phyloP scores from a whole-genome alignment of 23 red algal species.

The Pyropia yezoensis region DNA sequence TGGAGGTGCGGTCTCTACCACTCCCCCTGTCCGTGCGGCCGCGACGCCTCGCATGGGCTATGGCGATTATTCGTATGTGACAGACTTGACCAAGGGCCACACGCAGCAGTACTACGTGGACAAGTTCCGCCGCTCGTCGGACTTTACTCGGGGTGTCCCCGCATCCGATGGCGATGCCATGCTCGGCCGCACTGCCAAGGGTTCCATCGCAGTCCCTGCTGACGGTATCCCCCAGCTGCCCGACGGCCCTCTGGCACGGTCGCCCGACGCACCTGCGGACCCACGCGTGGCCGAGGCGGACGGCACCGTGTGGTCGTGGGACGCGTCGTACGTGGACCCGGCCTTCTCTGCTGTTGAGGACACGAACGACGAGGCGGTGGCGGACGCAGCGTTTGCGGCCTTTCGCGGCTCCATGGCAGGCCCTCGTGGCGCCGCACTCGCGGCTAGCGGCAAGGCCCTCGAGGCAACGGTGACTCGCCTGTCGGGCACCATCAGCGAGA shows the following conservation, averaged over 20 bases:
- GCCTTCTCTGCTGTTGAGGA: constrained; percentile 22
- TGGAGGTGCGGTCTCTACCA: neutral
- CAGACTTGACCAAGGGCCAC: constrained; percentile 60
- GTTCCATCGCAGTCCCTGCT: constrained; percentile 32
- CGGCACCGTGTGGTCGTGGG: constrained; percentile 44
- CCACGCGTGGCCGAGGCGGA: constrained; percentile 56
- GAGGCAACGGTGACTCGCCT: constrained; percentile 16
- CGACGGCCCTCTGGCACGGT: constrained; percentile 11
- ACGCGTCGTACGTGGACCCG: constrained; percentile 36
- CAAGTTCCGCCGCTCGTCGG: constrained; percentile 44
- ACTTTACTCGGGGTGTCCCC: constrained; percentile 12
- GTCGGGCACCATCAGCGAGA: constrained; percentile 31
- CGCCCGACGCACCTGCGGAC: constrained; percentile 16
- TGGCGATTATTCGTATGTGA: constrained; percentile 40
- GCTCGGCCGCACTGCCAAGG: constrained; percentile 49
- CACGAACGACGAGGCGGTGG: constrained; percentile 25
- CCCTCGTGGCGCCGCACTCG: constrained; percentile 13
- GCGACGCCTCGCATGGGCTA: constrained; percentile 41
- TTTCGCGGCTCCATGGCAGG: constrained; percentile 23
- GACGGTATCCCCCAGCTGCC: constrained; percentile 34
- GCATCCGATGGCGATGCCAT: constrained; percentile 7
- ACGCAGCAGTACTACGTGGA: constrained; percentile 57
- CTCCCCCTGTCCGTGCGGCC: neutral
- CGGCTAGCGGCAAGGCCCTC: constrained; percentile 27
- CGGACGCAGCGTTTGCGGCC: constrained; percentile 33